phyloP scores from a whole-genome alignment of 2,329 filamentous ascomycete genomes.

The Paecilomyces sp. region DNA sequence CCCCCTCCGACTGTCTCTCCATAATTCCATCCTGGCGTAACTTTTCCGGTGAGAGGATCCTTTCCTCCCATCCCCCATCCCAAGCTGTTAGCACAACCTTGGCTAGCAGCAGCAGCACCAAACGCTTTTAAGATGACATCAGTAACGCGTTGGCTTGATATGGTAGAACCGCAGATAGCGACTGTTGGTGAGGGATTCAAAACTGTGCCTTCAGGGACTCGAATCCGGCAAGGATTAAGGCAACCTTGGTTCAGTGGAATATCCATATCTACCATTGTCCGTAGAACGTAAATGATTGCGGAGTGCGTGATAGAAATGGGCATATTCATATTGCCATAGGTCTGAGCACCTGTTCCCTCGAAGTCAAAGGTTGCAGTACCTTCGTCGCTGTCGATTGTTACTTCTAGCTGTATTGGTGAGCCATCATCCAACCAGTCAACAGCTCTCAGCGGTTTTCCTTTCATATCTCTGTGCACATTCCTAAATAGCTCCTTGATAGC shows the following conservation, averaged over 20 bases:
- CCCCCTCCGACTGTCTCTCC: constrained; percentile 75
- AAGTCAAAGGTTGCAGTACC: constrained; percentile 69
- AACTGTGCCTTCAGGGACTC: constrained; percentile 63
- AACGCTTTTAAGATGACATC: constrained; percentile 71
- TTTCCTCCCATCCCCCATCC: constrained; percentile 72
- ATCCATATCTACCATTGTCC: constrained; percentile 65
- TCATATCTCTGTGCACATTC: constrained; percentile 63
- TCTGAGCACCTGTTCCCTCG: constrained; percentile 64
- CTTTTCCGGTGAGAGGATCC: constrained; percentile 14
- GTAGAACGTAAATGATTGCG: constrained; percentile 71
- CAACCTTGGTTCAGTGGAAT: constrained; percentile 77
- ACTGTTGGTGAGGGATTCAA: constrained; percentile 63
- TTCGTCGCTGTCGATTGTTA: constrained; percentile 61
- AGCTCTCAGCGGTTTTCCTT: constrained; percentile 58
- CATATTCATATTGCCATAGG: constrained; percentile 68
- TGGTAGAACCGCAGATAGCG: constrained; percentile 64
- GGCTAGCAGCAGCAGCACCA: constrained; percentile 62
- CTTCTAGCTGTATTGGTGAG: constrained; percentile 60
- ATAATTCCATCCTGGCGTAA: constrained; percentile 54
- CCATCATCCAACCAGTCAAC: constrained; percentile 77
- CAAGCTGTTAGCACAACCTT: constrained; percentile 70
- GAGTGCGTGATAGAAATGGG: constrained; percentile 68
- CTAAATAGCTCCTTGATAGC: constrained; percentile 64
- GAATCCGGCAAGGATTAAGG: constrained; percentile 61
- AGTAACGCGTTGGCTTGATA: constrained; percentile 57